Conservation (phyloP, 768 basidiomycete genomes). For the Nidularia sp. region DNA sequence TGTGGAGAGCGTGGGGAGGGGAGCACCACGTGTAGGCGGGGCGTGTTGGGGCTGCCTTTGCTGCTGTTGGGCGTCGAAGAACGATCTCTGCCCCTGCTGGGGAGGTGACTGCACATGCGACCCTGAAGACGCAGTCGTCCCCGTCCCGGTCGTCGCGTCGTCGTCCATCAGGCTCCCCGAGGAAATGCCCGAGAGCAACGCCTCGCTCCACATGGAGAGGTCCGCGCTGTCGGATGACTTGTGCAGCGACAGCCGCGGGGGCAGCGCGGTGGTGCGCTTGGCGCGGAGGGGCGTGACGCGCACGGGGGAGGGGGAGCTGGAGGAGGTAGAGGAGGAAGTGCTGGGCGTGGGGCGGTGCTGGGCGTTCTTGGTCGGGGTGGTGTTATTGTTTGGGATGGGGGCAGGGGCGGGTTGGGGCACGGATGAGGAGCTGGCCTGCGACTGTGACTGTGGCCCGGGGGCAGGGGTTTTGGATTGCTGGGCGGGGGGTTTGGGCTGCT, state of each 20-base stretch:
- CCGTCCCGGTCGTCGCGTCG: background rate
- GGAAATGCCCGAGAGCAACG: slow-evolving; percentile 51
- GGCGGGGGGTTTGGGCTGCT: background rate
- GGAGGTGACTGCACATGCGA: background rate
- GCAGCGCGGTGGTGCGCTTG: slow-evolving; percentile 25
- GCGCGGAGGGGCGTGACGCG: slow-evolving; percentile 4
- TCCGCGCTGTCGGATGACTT: slow-evolving; percentile 36
- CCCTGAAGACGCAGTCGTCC: background rate
- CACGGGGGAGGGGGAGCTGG: background rate
- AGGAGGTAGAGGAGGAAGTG: background rate
- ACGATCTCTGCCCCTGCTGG: too few relatives aligned
- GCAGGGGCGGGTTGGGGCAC: too few relatives aligned
- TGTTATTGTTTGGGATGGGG: background rate
- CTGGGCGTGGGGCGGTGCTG: background rate
- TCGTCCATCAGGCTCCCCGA: background rate
- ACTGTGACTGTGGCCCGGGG: too few relatives aligned
- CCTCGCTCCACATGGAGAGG: slow-evolving; percentile 50
- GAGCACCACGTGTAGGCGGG: background rate
- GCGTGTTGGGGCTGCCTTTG: background rate
- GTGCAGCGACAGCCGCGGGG: slow-evolving; percentile 56
- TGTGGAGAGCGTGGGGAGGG: too few relatives aligned
- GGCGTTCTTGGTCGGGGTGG: background rate
- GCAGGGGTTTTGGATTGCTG: background rate
- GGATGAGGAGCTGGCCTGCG: too few relatives aligned
- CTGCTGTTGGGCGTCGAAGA: background rate